phyloP scores from a whole-genome alignment of 768 basidiomycete genomes.

The Coprinopsis marcescibilis region DNA sequence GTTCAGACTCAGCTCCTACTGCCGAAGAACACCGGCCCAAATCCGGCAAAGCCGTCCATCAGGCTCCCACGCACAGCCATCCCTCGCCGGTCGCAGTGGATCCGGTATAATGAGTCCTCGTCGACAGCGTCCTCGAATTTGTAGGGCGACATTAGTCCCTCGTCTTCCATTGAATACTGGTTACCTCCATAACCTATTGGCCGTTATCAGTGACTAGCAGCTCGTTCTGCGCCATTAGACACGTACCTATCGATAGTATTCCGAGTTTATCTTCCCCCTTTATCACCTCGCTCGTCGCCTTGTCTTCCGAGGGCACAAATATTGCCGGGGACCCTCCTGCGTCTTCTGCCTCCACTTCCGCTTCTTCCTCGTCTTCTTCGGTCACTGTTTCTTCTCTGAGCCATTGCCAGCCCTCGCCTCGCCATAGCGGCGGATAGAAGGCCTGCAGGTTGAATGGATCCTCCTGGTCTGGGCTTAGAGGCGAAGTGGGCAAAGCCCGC shows the following conservation, averaged over 20 bases:
- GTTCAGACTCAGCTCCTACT: too few relatives aligned
- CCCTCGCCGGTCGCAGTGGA: conserved; percentile 24
- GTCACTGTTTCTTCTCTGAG: conserved; percentile 24
- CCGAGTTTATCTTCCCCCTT: conserved; percentile 47
- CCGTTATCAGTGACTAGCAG: neutral
- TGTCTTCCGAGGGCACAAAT: conserved; percentile 23
- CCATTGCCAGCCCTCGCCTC: conserved; percentile 37
- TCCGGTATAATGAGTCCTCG: conserved; percentile 30
- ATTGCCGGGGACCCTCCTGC: conserved; percentile 11
- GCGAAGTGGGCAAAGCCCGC: conserved; percentile 13
- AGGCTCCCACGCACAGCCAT: conserved; percentile 4
- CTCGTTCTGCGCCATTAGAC: neutral
- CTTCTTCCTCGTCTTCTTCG: conserved; percentile 8
- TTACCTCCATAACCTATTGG: too few relatives aligned
- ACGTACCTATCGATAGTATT: conserved; percentile 39
- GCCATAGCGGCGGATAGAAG: conserved; percentile 38
- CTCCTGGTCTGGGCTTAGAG: conserved; percentile 20
- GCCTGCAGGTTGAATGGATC: conserved; percentile 45
- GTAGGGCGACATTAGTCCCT: conserved; percentile 30
- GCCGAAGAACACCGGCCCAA: conserved; percentile 13
- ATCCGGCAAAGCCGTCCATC: neutral
- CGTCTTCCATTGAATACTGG: too few relatives aligned
- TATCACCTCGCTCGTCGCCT: conserved; percentile 28
- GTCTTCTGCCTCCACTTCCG: conserved; percentile 13
- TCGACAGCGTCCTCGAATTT: conserved; percentile 29